Conservation (phyloP, 2,329 filamentous ascomycete genomes). For the Verticillium albo-atrum region DNA sequence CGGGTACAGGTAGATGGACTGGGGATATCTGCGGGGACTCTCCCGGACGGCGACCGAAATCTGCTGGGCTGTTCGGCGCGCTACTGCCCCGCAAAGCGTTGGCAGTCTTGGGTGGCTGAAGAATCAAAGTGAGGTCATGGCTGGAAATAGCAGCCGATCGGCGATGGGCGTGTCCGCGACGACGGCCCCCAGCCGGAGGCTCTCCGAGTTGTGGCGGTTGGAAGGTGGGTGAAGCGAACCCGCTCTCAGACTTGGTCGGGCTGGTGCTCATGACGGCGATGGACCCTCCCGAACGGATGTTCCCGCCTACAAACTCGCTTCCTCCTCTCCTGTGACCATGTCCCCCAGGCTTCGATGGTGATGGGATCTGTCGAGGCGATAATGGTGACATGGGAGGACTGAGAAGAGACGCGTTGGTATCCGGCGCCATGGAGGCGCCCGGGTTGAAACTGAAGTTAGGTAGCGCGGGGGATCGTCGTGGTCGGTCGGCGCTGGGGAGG, state of each 20-base stretch:
- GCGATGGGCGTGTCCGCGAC: constrained; percentile 73
- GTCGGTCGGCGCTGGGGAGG: constrained; percentile 6
- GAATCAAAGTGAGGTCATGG: constrained; percentile 70
- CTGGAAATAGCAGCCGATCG: constrained; percentile 80
- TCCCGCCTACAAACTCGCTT: constrained; percentile 83
- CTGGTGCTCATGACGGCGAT: constrained; percentile 64
- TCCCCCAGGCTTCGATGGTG: constrained; percentile 52
- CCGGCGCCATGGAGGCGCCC: constrained; percentile 30
- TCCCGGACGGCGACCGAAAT: constrained; percentile 24
- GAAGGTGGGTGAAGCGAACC: constrained; percentile 53
- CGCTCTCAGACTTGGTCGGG: constrained; percentile 60
- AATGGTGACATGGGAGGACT: constrained; percentile 49
- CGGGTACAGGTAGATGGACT: not conserved
- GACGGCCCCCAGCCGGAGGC: constrained; percentile 43
- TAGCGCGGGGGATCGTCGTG: constrained; percentile 32
- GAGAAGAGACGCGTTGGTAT: constrained; percentile 33
- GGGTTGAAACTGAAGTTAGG: constrained; percentile 56
- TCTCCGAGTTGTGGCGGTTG: constrained; percentile 24
- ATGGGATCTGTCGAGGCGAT: constrained; percentile 42
- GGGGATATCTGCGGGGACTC: not conserved
- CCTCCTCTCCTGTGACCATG: constrained; percentile 76
- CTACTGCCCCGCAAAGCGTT: constrained; percentile 54
- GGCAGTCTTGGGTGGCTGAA: constrained; percentile 51
- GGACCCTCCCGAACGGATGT: constrained; percentile 51
- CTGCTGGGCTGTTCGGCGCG: constrained; percentile 58